Evolutionary conservation across 2,329 filamentous ascomycete species (phyloP).

Genomic region (Cladosporium halotolerans): DNA sequence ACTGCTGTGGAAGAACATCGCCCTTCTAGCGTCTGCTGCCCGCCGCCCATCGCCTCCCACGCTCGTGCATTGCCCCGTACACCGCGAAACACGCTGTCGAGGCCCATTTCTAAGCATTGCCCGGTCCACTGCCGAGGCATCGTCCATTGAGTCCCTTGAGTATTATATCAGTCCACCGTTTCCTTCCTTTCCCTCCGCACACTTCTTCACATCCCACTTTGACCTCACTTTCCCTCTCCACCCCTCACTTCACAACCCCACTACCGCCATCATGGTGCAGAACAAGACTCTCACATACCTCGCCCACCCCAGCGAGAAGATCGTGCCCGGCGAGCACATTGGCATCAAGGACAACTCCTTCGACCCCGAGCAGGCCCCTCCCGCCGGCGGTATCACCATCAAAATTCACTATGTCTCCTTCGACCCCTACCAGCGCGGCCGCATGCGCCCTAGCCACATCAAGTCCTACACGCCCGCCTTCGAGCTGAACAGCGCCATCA

Average conservation of each 20-base stretch:
- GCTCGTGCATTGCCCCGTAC: constrained; percentile 9
- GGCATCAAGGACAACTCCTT: constrained; percentile 60
- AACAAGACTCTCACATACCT: constrained; percentile 77
- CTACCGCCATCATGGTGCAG: constrained; percentile 41
- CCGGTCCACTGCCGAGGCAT: constrained; percentile 4
- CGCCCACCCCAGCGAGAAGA: constrained; percentile 58
- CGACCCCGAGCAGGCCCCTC: constrained; percentile 56
- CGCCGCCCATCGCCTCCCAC: not conserved
- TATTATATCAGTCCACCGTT: not conserved
- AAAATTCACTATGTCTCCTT: constrained; percentile 69
- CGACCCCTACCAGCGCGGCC: constrained; percentile 79
- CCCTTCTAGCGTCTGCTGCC: not conserved
- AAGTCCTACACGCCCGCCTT: constrained; percentile 66
- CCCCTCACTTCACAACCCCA: not conserved
- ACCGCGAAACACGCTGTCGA: not conserved
- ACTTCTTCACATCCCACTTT: not conserved
- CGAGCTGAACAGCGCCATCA: constrained; percentile 56
- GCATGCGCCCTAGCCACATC: constrained; percentile 59
- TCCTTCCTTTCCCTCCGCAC: not conserved
- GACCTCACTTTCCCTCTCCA: not conserved
- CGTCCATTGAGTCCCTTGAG: not conserved
- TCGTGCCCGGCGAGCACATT: constrained; percentile 65
- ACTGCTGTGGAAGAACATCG: constrained; percentile 7
- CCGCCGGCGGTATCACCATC: constrained; percentile 60
- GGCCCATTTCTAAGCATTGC: constrained; percentile 4